Conservation (phyloP, 2,329 filamentous ascomycete genomes). For the Talaromyces sp. region DNA sequence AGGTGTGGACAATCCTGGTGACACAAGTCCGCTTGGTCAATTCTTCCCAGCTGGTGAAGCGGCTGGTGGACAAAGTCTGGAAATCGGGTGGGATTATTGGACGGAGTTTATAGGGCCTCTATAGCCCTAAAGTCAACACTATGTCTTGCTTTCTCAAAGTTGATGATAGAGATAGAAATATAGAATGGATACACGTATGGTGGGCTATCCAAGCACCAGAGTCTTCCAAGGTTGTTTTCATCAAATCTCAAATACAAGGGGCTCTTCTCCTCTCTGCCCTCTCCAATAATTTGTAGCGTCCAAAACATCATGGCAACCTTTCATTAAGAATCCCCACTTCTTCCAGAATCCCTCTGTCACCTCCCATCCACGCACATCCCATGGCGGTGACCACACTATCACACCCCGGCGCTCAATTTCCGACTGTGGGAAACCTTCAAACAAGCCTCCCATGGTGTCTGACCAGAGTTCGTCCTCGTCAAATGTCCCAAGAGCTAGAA, state of each 20-base stretch:
- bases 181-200: background rate
- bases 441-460: slow-evolving; percentile 7
- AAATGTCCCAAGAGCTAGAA: slow-evolving; percentile 7
- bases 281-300: slow-evolving; percentile 12
- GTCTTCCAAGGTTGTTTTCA: too few relatives aligned
- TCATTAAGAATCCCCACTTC: slow-evolving; percentile 8
- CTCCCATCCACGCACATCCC: slow-evolving; percentile 14
- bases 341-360: slow-evolving; percentile 8
- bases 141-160: background rate
- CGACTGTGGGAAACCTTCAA: slow-evolving; percentile 7
- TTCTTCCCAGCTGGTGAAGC: background rate
- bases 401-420: slow-evolving; percentile 10
- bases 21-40: too few relatives aligned
- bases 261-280: background rate
- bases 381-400: slow-evolving; percentile 12
- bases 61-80: background rate
- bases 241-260: background rate
- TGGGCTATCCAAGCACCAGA: too few relatives aligned
- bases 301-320: slow-evolving; percentile 7
- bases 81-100: background rate
- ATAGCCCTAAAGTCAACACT: background rate
- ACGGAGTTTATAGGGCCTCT: background rate
- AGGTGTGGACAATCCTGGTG: background rate
- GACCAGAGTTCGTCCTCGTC: slow-evolving; percentile 11
- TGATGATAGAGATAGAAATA: background rate